Conservation (phyloP, 495 filamentous ascomycete species). For the Aspergillus campestris region DNA sequence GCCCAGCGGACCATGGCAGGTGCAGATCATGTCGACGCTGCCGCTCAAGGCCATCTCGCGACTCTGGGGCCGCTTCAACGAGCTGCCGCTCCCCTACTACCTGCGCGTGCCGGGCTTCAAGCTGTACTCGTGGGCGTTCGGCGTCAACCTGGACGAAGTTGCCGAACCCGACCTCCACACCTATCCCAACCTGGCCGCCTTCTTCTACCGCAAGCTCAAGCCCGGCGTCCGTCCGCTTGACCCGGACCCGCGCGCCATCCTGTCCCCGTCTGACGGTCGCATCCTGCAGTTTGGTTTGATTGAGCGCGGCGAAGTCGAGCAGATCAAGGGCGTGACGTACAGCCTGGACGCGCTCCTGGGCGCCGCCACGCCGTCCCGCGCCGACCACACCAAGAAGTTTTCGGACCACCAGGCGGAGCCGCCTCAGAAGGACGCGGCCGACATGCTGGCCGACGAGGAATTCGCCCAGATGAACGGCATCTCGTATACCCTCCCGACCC, state of each 20-base stretch:
- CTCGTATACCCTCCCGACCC: conserved; percentile 82
- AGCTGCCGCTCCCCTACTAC: conserved; percentile 81
- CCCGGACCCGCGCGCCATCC: conserved; percentile 62
- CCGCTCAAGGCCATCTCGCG: conserved; percentile 90
- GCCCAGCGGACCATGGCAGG: conserved; percentile 89
- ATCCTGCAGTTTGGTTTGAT: conserved; percentile 90
- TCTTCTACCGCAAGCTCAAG: conserved; percentile 94
- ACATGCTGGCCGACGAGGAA: conserved; percentile 72
- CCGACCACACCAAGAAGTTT: conserved; percentile 33
- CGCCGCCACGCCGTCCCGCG: conserved; percentile 39
- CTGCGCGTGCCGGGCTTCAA: conserved; percentile 91
- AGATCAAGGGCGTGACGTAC: conserved; percentile 98
- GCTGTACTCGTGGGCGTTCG: conserved; percentile 86
- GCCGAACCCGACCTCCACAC: conserved; percentile 76
- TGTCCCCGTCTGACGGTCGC: conserved; percentile 84
- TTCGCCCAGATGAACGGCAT: conserved; percentile 97
- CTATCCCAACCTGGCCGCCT: conserved; percentile 89
- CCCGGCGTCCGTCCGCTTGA: conserved; percentile 85
- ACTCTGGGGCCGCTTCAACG: conserved; percentile 93
- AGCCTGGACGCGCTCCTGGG: conserved; percentile 88
- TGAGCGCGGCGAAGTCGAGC: conserved; percentile 89
- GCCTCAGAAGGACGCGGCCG: conserved; percentile 26
- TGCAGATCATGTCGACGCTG: conserved; percentile 92
- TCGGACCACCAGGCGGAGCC: conserved; percentile 20
- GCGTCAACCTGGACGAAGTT: conserved; percentile 85